Percentiles rank a stretch among this genome's conserved stretches.
These are phyloP conservation scores for Hordeum pubiflorum DNA, from an alignment of 202 grass and related monocot genomes.

Conservation along the genomic window DNA sequence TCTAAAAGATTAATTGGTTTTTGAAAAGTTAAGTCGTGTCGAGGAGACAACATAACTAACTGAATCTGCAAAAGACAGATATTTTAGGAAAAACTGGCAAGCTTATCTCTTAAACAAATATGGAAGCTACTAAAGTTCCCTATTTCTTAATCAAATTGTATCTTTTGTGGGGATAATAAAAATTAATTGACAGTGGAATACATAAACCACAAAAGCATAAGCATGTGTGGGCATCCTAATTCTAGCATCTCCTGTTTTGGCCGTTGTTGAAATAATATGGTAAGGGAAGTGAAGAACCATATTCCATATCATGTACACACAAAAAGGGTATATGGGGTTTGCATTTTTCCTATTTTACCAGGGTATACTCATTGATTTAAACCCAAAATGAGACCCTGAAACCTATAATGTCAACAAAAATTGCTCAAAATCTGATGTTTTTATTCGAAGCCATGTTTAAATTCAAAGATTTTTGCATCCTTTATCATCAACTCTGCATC, in stretches of 20 bases:
- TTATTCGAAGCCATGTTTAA: slow-evolving; percentile 9
- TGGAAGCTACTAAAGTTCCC: slow-evolving; percentile 12
- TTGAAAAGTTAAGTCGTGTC: not conserved
- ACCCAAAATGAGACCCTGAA: not conserved
- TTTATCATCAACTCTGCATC: not conserved
- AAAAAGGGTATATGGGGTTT: not conserved
- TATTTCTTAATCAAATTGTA: slow-evolving; percentile 15
- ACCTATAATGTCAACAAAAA: not conserved
- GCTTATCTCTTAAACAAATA: not conserved
- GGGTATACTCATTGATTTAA: slow-evolving; percentile 9
- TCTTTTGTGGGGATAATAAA: not conserved
- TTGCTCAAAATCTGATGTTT: not conserved
- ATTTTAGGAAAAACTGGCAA: slow-evolving; percentile 1
- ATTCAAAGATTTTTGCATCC: not conserved
- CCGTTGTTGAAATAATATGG: slow-evolving; percentile 14
- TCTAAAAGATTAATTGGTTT: not conserved
- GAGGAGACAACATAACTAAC: slow-evolving; percentile 25
- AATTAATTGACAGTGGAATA: not conserved
- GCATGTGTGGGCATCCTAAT: slow-evolving; percentile 8
- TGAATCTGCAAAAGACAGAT: slow-evolving; percentile 28
- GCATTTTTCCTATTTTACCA: slow-evolving; percentile 7
- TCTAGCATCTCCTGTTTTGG: slow-evolving; percentile 21
- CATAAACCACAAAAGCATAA: not conserved
- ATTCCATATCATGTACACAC: slow-evolving; percentile 22
- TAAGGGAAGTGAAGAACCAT: slow-evolving; percentile 30